Evolutionary conservation across 2,329 filamentous ascomycete species (phyloP), one percentile per base, ranked within the genome.

Genomic region (Helotiales sp.): DNA sequence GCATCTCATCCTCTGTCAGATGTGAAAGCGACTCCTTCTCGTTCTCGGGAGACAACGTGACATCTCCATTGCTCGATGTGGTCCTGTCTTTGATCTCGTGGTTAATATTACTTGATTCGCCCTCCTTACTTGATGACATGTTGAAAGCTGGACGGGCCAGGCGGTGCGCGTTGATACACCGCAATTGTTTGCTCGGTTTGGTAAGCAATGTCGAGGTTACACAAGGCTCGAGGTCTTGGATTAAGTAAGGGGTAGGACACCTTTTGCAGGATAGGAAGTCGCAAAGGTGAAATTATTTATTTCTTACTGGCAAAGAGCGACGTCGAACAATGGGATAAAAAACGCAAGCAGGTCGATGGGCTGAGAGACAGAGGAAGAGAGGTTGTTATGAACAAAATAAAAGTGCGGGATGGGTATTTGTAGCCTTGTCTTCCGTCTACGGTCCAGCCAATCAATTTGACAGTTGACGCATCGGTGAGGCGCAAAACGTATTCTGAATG

Each of bases 61-160:
- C 77, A n/a, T 93, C 93, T 12, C 81, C 77, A 1, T 87, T 81
- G 86, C 69, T 97, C 89, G 46, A 97, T 7, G 29, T 13, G 19
- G 46, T 5, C 7, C 24, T 48, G 22, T 44, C 22, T 19, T 44
- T 44, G 19, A 13, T 8, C 6, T 24, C 40, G 1, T 44, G 6
- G 12, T 9, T 44, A 12, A n/a, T 5, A 3, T 13, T 27, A 9
- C 24, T 44, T 24, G 40, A 44, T 5, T 19, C 27, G 2, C 15
- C 40, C 8, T 44, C 40, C 19, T n/a, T 44, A 8, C 40, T 25
- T 2, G 40, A 44, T 27, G 22, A 9, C 40, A 44, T 44, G 8
- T 25, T 44, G 22, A 25, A 19, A 5, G 3, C 9, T 24, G 40
- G 22, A n/a, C n/a, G n/a, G n/a, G n/a, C n/a, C n/a, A n/a, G n/a